Evolutionary conservation across 768 basidiomycete species (phyloP).

Genomic region (Lyophyllum shimeji): DNA sequence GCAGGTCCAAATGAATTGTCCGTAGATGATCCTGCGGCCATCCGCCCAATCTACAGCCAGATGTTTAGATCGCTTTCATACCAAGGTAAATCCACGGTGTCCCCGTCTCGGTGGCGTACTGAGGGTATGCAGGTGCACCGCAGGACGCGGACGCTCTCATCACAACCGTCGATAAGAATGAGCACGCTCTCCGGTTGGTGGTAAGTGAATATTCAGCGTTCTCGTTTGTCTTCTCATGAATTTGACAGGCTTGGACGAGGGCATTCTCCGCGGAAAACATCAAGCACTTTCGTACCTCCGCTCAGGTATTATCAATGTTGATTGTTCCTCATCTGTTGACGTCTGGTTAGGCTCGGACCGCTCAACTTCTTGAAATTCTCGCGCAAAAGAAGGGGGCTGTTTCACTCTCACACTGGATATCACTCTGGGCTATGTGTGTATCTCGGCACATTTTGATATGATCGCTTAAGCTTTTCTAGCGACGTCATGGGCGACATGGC

Average conservation of each 20-base stretch:
- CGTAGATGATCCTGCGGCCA: slow-evolving; percentile 22
- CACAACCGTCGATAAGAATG: slow-evolving; percentile 15
- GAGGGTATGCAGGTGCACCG: slow-evolving; percentile 7
- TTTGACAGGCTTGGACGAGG: slow-evolving; percentile 26
- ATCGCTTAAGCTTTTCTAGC: slow-evolving; percentile 8
- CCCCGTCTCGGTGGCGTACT: background rate
- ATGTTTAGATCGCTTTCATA: slow-evolving; percentile 28
- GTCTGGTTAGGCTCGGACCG: background rate
- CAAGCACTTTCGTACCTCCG: slow-evolving; percentile 17
- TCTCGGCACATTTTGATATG: slow-evolving; percentile 1
- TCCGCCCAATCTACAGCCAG: slow-evolving; percentile 25
- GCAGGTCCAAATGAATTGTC: slow-evolving; percentile 40
- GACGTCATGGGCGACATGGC: slow-evolving; percentile 27
- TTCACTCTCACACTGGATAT: slow-evolving; percentile 20
- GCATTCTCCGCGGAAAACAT: slow-evolving; percentile 28
- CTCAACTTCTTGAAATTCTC: slow-evolving; percentile 13
- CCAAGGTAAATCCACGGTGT: slow-evolving; percentile 3
- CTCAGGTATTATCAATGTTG: slow-evolving; percentile 2
- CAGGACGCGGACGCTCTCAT: slow-evolving; percentile 22
- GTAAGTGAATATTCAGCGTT: slow-evolving; percentile 6
- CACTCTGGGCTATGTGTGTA: slow-evolving; percentile 10
- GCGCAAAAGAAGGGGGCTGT: background rate
- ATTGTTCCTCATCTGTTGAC: background rate
- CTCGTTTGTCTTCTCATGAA: background rate
- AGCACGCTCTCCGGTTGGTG: slow-evolving; percentile 11